These are phyloP conservation scores for Choanephora cucurbitarum DNA, from an alignment of 371 early-diverging fungal species.

Conservation along the genomic window DNA sequence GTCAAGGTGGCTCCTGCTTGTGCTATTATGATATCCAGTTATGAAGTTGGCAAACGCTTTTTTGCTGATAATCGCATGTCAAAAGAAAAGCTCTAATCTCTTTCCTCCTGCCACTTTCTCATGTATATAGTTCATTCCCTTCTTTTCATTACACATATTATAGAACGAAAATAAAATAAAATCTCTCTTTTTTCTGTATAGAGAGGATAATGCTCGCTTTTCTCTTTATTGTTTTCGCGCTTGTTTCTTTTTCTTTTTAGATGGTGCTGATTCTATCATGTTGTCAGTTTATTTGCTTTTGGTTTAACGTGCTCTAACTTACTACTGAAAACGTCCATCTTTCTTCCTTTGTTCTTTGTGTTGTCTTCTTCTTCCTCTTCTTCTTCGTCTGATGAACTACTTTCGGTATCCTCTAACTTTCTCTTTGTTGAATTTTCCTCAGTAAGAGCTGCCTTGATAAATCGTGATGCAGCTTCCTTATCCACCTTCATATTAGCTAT, in stretches of 20 bases:
- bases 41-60: constrained; percentile 75
- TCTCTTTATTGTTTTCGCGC: constrained; percentile 3
- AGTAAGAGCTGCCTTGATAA: constrained; percentile 48
- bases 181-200: constrained; percentile 1
- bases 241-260: constrained; percentile 13
- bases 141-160: neutral
- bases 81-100: neutral
- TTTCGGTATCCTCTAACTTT: constrained; percentile 5
- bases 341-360: constrained; percentile 9
- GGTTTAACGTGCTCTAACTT: neutral
- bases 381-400: constrained; percentile 19
- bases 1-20: constrained; percentile 95
- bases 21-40: constrained; percentile 95
- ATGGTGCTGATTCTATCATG: neutral
- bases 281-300: neutral
- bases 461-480: constrained; percentile 58
- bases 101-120: neutral
- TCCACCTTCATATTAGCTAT: constrained; percentile 51
- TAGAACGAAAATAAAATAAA: neutral
- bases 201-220: too few relatives aligned
- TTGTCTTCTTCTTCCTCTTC: constrained; percentile 3
- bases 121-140: constrained; percentile 1
- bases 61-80: constrained; percentile 36
- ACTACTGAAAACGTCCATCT: constrained; percentile 21
- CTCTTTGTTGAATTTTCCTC: constrained; percentile 6